Conservation (phyloP, 805 yeast species). For the Wickerhamiella nectarea region DNA sequence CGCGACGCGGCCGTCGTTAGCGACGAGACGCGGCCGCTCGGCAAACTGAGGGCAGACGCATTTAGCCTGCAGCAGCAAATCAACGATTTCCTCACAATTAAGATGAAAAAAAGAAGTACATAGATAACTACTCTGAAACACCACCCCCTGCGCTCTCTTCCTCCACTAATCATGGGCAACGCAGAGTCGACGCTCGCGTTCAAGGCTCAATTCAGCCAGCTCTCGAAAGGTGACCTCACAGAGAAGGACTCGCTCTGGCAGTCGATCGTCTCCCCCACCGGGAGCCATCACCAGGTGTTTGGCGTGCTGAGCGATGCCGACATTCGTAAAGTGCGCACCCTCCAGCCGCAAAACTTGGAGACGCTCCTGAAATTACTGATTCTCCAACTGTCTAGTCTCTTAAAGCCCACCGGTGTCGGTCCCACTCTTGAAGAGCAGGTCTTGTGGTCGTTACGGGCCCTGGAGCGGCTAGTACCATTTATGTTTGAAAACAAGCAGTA, state of each 20-base stretch:
- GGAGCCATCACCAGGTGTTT: conserved; percentile 42
- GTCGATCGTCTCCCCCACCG: conserved; percentile 37
- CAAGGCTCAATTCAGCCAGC: conserved; percentile 45
- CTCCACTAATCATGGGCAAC: conserved; percentile 41
- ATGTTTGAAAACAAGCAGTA: conserved; percentile 40
- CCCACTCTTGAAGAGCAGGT: conserved; percentile 27
- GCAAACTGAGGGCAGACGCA: conserved; percentile 15
- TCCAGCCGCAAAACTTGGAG: conserved; percentile 44
- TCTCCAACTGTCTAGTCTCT: conserved; percentile 25
- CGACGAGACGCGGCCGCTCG: conserved; percentile 12
- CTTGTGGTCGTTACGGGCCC: conserved; percentile 47
- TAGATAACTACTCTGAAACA: neutral
- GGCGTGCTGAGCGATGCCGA: conserved; percentile 44
- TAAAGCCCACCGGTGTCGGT: conserved; percentile 21
- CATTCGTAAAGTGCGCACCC: conserved; percentile 43
- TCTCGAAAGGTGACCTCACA: conserved; percentile 27
- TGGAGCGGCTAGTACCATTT: conserved; percentile 54
- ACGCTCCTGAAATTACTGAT: conserved; percentile 35
- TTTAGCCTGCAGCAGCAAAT: conserved; percentile 19
- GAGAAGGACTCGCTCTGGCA: conserved; percentile 26
- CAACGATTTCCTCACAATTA: conserved; percentile 16
- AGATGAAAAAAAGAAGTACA: conserved; percentile 10
- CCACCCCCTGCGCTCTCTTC: neutral
- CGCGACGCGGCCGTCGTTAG: conserved; percentile 16
- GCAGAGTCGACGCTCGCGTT: conserved; percentile 53